Percentiles rank a stretch among this genome's conserved stretches.
phyloP scores from a whole-genome alignment of 805 yeast species.

The Lipomyces yamanashiensis region DNA sequence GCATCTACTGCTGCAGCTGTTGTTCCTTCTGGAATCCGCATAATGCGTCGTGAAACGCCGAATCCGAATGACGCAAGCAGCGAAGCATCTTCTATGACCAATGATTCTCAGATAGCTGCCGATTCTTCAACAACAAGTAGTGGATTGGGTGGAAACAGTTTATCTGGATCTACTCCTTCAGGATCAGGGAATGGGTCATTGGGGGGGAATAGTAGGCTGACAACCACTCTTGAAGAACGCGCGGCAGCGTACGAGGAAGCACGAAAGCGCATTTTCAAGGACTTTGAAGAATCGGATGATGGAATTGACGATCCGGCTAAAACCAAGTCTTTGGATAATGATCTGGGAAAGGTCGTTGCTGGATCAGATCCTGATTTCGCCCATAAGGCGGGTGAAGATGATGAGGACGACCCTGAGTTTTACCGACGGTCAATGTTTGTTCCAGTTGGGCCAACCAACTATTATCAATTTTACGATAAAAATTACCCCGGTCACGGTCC shows the following conservation, averaged over 20 bases:
- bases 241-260: slow-evolving; percentile 50
- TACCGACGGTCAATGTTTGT: slow-evolving; percentile 33
- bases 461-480: slow-evolving; percentile 20
- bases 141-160: background rate
- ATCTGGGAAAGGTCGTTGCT: background rate
- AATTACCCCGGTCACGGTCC: background rate
- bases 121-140: slow-evolving; percentile 10
- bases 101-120: slow-evolving; percentile 19
- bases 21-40: slow-evolving; percentile 20
- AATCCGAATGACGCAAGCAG: slow-evolving; percentile 22
- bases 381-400: background rate
- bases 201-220: slow-evolving; percentile 40
- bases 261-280: slow-evolving; percentile 49
- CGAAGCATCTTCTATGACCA: slow-evolving; percentile 18
- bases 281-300: slow-evolving; percentile 31
- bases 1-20: background rate
- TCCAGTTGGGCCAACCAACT: slow-evolving; percentile 25
- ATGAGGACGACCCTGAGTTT: slow-evolving; percentile 29
- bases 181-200: slow-evolving; percentile 39
- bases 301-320: slow-evolving; percentile 15
- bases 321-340: background rate
- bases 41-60: slow-evolving; percentile 36
- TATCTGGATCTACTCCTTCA: slow-evolving; percentile 57
- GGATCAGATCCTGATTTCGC: background rate
- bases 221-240: slow-evolving; percentile 46